Conservation (phyloP, 345 rosid species). For the Eucalyptus pumila region DNA sequence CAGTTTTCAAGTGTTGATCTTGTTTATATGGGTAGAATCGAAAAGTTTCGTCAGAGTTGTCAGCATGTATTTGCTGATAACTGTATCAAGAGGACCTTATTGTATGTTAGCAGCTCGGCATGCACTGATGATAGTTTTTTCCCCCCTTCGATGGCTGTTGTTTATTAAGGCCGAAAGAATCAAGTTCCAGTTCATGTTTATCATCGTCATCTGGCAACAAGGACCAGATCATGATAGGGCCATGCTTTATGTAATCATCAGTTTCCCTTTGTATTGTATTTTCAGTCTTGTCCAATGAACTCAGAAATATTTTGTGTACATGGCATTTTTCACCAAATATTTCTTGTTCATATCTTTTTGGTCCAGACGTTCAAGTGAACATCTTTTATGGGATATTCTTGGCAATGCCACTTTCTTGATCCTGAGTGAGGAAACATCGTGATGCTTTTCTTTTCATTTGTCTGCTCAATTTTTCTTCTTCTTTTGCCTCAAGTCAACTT, state of each 20-base stretch:
- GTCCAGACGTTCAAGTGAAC: background rate
- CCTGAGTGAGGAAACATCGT: background rate
- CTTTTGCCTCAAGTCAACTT: background rate
- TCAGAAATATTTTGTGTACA: background rate
- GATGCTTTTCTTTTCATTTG: no score
- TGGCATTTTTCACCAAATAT: background rate
- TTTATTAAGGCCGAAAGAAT: no score
- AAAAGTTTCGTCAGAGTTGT: no score
- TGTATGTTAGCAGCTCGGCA: background rate
- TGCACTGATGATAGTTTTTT: background rate
- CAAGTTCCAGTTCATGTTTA: no score
- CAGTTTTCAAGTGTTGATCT: no score
- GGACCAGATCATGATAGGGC: background rate
- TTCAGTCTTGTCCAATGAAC: background rate
- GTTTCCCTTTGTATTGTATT: background rate
- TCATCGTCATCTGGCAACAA: no score
- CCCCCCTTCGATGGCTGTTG: no score
- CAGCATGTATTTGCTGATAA: no score
- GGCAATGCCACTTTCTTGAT: background rate
- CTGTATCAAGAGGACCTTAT: no score
- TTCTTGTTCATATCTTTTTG: background rate
- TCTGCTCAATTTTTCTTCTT: background rate
- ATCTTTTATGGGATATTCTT: no score
- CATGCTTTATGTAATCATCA: background rate
- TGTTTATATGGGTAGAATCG: accelerated